Percentiles rank a stretch among this genome's conserved stretches.
Evolutionary conservation across 2,329 filamentous ascomycete species (phyloP).

Genomic region (Fusarium pseudoanthophilum): DNA sequence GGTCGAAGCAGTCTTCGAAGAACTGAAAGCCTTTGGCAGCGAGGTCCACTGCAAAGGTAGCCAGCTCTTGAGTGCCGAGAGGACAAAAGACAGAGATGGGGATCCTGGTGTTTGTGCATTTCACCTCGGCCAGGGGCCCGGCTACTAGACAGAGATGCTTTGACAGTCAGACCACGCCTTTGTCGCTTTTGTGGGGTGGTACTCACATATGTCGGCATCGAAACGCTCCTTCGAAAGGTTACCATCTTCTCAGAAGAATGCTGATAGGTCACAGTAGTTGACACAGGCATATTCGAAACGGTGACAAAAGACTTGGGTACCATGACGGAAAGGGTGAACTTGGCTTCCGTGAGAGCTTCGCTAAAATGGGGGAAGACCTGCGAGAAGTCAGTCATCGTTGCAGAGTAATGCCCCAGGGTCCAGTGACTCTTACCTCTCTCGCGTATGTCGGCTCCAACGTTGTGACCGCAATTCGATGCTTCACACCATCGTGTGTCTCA

Average conservation of each 20-base stretch:
- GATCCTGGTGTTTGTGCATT: neutral
- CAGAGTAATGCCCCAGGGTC: no score
- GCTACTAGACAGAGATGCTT: neutral
- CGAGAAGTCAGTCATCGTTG: neutral
- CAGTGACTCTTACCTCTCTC: neutral
- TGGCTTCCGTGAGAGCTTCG: accelerated
- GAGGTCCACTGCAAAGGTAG: neutral
- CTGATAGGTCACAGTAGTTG: accelerated
- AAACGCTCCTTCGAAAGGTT: neutral
- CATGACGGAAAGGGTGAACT: neutral
- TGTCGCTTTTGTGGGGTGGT: accelerated
- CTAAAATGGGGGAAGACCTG: neutral
- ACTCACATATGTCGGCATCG: neutral
- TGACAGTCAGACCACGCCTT: accelerated
- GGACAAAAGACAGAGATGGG: neutral
- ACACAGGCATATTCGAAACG: accelerated
- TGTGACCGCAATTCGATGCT: neutral
- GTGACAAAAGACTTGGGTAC: neutral
- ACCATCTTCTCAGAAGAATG: accelerated
- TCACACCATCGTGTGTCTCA: neutral
- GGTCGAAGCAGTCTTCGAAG: neutral
- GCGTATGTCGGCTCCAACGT: neutral
- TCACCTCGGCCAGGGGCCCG: neutral
- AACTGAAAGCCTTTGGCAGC: accelerated
- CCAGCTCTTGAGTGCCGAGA: neutral